phyloP scores from a whole-genome alignment of 495 filamentous ascomycete species.

The Daldinia decipiens region DNA sequence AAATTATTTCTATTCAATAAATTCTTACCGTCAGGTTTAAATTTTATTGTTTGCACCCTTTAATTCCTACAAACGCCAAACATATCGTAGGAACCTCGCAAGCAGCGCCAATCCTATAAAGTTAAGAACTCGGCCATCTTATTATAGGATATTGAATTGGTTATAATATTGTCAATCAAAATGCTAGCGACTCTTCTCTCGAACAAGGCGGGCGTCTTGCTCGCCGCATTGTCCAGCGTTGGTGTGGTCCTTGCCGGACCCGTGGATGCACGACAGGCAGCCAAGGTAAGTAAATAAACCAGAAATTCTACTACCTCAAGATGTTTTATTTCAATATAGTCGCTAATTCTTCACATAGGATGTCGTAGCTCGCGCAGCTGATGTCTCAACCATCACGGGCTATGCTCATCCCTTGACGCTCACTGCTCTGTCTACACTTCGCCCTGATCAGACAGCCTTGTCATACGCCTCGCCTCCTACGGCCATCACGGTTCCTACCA shows the following conservation, averaged over 20 bases:
- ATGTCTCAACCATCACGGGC: constrained; percentile 41
- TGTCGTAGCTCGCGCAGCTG: constrained; percentile 5
- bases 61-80: constrained; percentile 1
- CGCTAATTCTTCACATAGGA: constrained; percentile 25
- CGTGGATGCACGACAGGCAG: constrained; percentile 20
- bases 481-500: constrained; percentile 40
- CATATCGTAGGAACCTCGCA: not conserved
- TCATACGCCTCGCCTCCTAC: constrained; percentile 41
- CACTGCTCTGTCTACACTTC: constrained; percentile 33
- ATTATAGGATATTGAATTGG: not conserved
- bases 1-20: not conserved
- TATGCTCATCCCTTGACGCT: constrained; percentile 44
- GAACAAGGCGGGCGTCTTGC: constrained; percentile 22
- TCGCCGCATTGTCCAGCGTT: constrained; percentile 13
- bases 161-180: constrained; percentile 14
- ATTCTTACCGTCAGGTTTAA: not conserved
- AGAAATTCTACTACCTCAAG: not conserved
- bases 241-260: constrained; percentile 24
- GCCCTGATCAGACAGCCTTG: constrained; percentile 34
- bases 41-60: not conserved
- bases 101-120: constrained; percentile 1
- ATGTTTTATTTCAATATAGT: not conserved
- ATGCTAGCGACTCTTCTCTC: constrained; percentile 19
- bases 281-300: constrained; percentile 17
- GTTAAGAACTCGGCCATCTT: not conserved